Base-by-base conservation (phyloP, 495 filamentous ascomycete species). In the Pyrenula aspistea region DNA sequence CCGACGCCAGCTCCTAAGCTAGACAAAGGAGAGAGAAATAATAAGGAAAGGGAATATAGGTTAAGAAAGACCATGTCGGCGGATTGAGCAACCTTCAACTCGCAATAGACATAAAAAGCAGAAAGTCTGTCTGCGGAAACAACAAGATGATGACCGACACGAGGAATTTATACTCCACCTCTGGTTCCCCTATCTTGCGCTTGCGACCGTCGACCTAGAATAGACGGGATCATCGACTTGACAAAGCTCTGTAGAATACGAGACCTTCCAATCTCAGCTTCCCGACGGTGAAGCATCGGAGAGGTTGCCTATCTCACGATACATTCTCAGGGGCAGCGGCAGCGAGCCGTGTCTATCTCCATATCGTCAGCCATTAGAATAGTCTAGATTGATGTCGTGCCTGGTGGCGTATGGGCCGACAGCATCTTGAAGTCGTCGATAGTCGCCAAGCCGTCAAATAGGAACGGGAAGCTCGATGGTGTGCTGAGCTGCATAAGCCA, bases 1-100 rank as follows among this genome's bases (percentile, higher is more conserved):
- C 76, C 76, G 12, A 60, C 54, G 25, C 56, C 62, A 19, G 31
- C 31, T 15, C 8, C 31, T 4, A 15, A 42, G 31, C 4, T 15
- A 42, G 31, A 42, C 31, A 42, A 42, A 8, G 31, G 31, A 42
- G 8, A 42, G 4, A 42, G 31, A 8, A 15, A 42, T 15, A 42
- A 42, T 4, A 42, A 42, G 31, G 15, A 42, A 42, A 42, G 31
- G 31, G 31, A 4, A 42, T 42, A 42, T 15, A 42, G n/a, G n/a
- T n/a, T n/a, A n/a, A n/a, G n/a, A n/a, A n/a, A n/a, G n/a, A n/a
- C n/a, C n/a, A n/a, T n/a, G n/a, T n/a, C n/a, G n/a, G n/a, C n/a
- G n/a, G n/a, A n/a, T n/a, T n/a, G n/a, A n/a, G n/a, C n/a, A n/a
- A n/a, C n/a, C n/a, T n/a, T n/a, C n/a, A n/a, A n/a, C n/a, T n/a